Conservation (phyloP, 2,329 filamentous ascomycete genomes). For the Beauveria bassiana region DNA sequence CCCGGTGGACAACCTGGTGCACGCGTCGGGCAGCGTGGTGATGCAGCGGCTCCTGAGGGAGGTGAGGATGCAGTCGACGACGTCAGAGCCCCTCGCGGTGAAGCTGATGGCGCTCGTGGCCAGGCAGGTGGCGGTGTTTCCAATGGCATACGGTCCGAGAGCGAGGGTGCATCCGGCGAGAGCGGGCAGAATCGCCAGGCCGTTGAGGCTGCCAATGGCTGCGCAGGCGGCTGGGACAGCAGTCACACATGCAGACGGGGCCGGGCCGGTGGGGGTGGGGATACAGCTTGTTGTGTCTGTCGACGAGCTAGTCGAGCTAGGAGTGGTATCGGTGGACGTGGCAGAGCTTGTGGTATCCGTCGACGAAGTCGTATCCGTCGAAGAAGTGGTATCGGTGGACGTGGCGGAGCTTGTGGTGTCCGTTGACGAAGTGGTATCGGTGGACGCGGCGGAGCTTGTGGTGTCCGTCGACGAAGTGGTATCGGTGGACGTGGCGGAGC, state of each 20-base stretch:
- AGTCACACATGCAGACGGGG: background rate
- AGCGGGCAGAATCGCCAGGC: background rate
- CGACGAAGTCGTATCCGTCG: background rate
- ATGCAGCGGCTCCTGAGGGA: constrained; percentile 8
- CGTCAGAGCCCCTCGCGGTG: background rate
- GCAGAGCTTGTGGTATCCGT: background rate
- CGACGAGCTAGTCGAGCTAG: background rate
- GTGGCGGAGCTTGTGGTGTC: background rate
- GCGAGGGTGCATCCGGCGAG: background rate
- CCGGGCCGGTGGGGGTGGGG: background rate
- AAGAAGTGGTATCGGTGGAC: no score
- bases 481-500: background rate
- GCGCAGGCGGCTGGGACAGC: background rate
- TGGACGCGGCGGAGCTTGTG: no score
- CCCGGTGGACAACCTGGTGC: background rate
- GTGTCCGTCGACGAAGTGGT: background rate
- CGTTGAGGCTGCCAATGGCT: background rate
- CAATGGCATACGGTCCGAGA: background rate
- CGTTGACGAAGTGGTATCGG: background rate
- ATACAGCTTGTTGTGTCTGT: background rate
- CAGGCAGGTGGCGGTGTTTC: background rate
- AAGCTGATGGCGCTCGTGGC: background rate
- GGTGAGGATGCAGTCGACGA: background rate
- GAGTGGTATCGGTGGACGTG: background rate
- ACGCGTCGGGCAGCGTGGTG: background rate